Evolutionary conservation across 2,329 filamentous ascomycete genomes (phyloP), one percentile per base, ranked within the genome.

Genomic region (Nectriaceae sp.): DNA sequence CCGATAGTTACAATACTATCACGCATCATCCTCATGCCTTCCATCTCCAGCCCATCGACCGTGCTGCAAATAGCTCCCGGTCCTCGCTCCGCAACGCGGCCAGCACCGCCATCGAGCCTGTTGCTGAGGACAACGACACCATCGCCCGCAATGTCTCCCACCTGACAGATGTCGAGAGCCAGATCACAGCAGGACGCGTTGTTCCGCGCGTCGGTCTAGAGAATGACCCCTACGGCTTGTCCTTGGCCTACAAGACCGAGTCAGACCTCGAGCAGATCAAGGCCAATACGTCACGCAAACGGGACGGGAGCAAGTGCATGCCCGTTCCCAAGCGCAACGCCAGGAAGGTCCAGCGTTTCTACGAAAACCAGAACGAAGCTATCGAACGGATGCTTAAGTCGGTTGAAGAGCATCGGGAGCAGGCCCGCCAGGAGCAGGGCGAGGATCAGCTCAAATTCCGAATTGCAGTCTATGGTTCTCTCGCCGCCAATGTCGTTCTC

Each of bases 361-460:
- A 97, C 76, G 82, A 90, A 66, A 79, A 79, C 22, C 93, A 99
- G 67, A 99, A 99, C 67, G 89, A 92, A 67, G 92, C 90, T 61
- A 99, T 99, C 57, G 84, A 96, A 73, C 84, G 90, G 11, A 81
- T 97, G 72, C 78, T 97, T 56, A 97, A 96, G 73, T 87, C 89
- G 3, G 93, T 97, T 3, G 90, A 96, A 64, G 90, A 97, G 65
- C 94, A 97, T 71, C 79, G 88, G 16, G 84, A 86, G 29, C 86
- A 90, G 40, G 92, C 92, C 29, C 86, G 83, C 55, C 88, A 95
- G 60, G 83, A 92, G 66, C 85, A 88, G 49, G 84, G 83, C 50
- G 88, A 91, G 24, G 93, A 95, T 65, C 87, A 93, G 53, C 71
- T 97, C 60, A 85, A 87, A 63, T 86, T 81, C 71, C 81, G 82